Evolutionary conservation across 2,329 filamentous ascomycete species (phyloP), one percentile per base, ranked within the genome.

Genomic region (Venturia effusa): DNA sequence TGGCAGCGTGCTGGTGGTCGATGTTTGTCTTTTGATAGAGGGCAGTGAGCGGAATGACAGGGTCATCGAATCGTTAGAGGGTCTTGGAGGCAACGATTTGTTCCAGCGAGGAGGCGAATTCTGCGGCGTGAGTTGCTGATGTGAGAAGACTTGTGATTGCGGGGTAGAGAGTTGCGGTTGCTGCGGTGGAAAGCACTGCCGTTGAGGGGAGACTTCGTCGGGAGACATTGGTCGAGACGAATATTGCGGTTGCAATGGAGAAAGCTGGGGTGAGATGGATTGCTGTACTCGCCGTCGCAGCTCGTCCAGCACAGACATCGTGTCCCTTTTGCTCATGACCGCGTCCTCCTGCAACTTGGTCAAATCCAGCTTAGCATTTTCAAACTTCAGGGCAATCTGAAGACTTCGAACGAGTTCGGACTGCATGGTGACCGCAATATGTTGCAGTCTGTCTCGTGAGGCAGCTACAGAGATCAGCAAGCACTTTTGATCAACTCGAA

Each of bases 381-480:
- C 71, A 45, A 72, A 71, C 51, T 74, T 69, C 43, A 71, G 68
- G n/a, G 72, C 74, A 63, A 76, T 69, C 64, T 77, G 72, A 24
- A 78, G 67, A 61, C 71, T 71, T 61, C 72, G 70, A 57, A 78
- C 74, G 22, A 77, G 72, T 64, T 77, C 74, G 30, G 73, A 72
- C 65, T 77, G 74, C 64, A 78, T 69, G n/a, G 72, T 68, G 8
- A 77, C 69, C 17, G 74, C 72, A 27, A 77, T 72, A 64, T 75
- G 73, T 6, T 74, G 67, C 3, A 76, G 68, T 11, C 70, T 73
- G 54, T 77, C 71, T 62, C 73, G 69, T 15, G 74, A 74, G 39
- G 71, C 69, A 54, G 69, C 74, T 76, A 17, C 24, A 19, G 15
- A 54, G 66, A 17, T 60, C 27, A 64, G 43, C 30, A 66, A 43